These are phyloP conservation scores for Cylindrotheca closterium DNA, from an alignment of 108 stramenopile species.

Conservation along the genomic window DNA sequence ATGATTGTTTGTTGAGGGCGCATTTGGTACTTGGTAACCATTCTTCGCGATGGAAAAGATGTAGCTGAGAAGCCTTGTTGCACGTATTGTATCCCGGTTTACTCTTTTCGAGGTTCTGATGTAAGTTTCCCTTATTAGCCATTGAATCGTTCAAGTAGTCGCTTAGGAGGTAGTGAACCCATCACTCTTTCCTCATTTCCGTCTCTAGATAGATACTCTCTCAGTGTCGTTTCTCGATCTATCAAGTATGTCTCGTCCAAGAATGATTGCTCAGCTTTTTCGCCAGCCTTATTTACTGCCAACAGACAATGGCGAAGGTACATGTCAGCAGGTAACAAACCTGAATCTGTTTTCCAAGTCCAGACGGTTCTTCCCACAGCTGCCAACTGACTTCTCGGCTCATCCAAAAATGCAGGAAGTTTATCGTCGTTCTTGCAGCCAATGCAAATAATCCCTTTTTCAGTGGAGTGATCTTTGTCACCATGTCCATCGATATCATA, in stretches of 20 bases:
- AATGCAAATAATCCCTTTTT: slow-evolving; percentile 37
- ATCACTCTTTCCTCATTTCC: slow-evolving; percentile 17
- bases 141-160: slow-evolving; percentile 23
- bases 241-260: slow-evolving; percentile 51
- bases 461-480: slow-evolving; percentile 6
- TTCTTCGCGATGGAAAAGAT: no score
- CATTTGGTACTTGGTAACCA: no score
- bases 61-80: no score
- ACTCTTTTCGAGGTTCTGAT: no score
- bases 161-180: slow-evolving; percentile 10
- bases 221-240: slow-evolving; percentile 47
- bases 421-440: slow-evolving; percentile 18
- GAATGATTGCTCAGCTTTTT: slow-evolving; percentile 31
- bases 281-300: slow-evolving; percentile 32
- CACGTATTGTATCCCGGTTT: no score
- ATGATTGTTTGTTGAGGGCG: no score
- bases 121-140: slow-evolving; percentile 24
- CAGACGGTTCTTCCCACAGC: slow-evolving; percentile 11
- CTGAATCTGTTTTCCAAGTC: slow-evolving; percentile 35
- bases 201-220: slow-evolving; percentile 28
- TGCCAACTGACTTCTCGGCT: not conserved
- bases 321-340: slow-evolving; percentile 39
- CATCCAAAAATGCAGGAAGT: slow-evolving; percentile 5
- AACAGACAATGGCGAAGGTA: slow-evolving; percentile 56
- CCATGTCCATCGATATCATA: slow-evolving; percentile 15